Base-by-base conservation (phyloP, 768 basidiomycete species). In the Vararia minispora region DNA sequence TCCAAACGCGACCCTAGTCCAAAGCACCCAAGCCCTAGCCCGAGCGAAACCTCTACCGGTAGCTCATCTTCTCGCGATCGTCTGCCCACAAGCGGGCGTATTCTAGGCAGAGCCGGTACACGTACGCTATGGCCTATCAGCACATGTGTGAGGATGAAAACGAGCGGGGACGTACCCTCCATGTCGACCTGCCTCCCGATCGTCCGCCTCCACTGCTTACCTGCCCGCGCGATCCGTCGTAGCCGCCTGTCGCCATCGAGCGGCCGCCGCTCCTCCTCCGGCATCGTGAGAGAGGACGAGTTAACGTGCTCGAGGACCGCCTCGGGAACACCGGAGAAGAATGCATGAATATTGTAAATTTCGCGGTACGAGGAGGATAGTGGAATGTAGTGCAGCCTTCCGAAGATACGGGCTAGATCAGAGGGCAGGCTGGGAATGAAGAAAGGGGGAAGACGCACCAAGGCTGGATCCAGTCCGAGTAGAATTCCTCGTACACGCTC, bases 321-420 rank as follows among this genome's bases (percentile, higher is more conserved):
- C 9, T 65, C 53, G 0, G 86, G 69, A 1, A 86, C 75, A 1
- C 94, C 92, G 0, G 87, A 89, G 65, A 97, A 98, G 66, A 81
- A 99, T 2, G 88, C 73, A 51, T 86, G 76, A 39, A 97, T 73
- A 54, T 97, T 92, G 64, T 98, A 95, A 36, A 99, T 77, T 60
- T 99, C 94, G 31, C 70, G 61, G 59, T 97, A 97, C 3, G 78
- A 69, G 28, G 80, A 68, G 0, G 90, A 90, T 24, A 99, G 60
- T 0, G 94, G 94, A 47, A 99, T 92, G 54, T 75, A 99, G 60
- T 99, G 94, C 18, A 97, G 68, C 92, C 89, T 89, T 42, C 4
- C 26, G 35, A 31, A 10, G 16, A 20, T 28, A 29, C n/a, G n/a
- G n/a, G n/a, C n/a, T n/a, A n/a, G n/a, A 20, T 16, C 36, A 44